phyloP scores from a whole-genome alignment of 2,329 filamentous ascomycete species.

The Fusarium papillatum region DNA sequence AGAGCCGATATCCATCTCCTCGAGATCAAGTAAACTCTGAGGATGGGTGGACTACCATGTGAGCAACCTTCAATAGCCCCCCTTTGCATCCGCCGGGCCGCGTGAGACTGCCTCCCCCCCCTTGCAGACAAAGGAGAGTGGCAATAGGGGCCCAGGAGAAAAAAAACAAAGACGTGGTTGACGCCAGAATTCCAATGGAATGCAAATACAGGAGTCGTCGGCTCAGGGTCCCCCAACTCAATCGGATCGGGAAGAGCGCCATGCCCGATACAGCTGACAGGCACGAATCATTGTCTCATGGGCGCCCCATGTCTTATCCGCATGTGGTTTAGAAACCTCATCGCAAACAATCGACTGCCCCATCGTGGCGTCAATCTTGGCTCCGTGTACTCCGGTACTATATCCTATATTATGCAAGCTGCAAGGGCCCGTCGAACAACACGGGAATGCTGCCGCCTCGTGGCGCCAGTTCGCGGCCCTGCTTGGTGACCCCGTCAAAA shows the following conservation, averaged over 20 bases:
- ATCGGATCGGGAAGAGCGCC: conserved; percentile 10
- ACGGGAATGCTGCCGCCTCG: conserved; percentile 24
- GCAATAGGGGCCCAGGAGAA: neutral
- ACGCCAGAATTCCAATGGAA: conserved; percentile 21
- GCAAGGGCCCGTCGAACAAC: conserved; percentile 1
- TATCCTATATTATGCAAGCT: neutral
- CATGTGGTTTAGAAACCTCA: conserved; percentile 12
- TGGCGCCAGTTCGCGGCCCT: conserved; percentile 13
- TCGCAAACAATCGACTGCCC: conserved; percentile 13
- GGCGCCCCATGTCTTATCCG: conserved; percentile 9
- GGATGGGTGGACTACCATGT: neutral
- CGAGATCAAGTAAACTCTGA: neutral
- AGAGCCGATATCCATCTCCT: neutral
- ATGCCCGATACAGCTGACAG: conserved; percentile 6
- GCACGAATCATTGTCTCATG: conserved; percentile 29
- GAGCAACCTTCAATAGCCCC: neutral
- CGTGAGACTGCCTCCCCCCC: neutral
- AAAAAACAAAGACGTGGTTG: neutral
- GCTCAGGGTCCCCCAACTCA: neutral
- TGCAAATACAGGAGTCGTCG: neutral
- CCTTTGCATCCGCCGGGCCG: conserved; percentile 6
- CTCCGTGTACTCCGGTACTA: neutral
- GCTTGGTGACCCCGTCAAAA: neutral
- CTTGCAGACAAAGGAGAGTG: neutral
- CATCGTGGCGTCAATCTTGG: neutral